Base-by-base conservation (phyloP, 441 rosid species). In the Geranium incanum region DNA sequence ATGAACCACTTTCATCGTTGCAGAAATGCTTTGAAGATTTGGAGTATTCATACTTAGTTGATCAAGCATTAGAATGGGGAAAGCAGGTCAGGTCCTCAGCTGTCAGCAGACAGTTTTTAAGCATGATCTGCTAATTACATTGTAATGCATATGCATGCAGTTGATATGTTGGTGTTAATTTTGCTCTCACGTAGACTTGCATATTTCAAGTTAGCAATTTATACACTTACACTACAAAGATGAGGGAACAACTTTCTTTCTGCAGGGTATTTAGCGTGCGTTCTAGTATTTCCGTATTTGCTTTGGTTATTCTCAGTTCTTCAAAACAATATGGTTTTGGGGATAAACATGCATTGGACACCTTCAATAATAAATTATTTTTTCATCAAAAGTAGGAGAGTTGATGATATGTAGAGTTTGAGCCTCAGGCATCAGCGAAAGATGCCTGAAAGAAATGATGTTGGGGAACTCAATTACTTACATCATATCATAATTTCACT, bases 21-120 rank as follows among this genome's bases (percentile, higher is more conserved):
- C 86, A 83, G 41, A 85, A 83, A 69, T 85, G 88, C 73, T 85
- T 78, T 68, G 88, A 85, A 71, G 88, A 85, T 67, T 77, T 85
- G 76, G 85, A 85, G 69, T 85, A 83, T 72, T 83, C 88, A 16
- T 79, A 85, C 74, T 86, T 85, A 68, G 71, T 85, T 41, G 88
- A 85, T 67, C 81, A 83, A 67, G 88, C 86, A 62, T 74, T 67
- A 78, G 85, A 83, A 81, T 83, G 83, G 79, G 88, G 88, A 18
- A 85, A 81, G 76, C 75, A 67, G 76, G 87, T 84, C 74, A 74
- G 62, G 70, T 57, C 64, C 67, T 66, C 18, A 45, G 11, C 52
- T 13, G 12, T 70, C 19, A 15, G 18, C 18, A n/a, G 0, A 21
- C 63, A 15, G 63, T 57, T 57, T 5, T 57, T 15, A 57, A 57